Conservation (phyloP, 305 asterid species). For the Lippia alba region DNA sequence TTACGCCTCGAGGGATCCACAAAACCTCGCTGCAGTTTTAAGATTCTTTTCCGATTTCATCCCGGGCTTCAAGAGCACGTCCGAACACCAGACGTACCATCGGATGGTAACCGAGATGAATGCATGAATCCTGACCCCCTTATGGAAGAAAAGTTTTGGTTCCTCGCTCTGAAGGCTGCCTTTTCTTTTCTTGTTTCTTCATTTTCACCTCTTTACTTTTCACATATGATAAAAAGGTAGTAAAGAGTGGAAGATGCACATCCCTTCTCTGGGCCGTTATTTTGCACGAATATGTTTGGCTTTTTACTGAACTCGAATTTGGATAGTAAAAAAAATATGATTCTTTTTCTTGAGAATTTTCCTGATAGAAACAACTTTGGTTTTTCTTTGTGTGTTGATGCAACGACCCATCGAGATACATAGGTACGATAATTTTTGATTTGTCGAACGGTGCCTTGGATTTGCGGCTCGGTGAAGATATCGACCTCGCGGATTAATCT, state of each 20-base stretch:
- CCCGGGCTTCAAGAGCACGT: constrained; percentile 77
- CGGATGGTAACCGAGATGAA: constrained; percentile 64
- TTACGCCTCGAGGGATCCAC: constrained; percentile 74
- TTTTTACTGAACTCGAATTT: constrained; percentile 11
- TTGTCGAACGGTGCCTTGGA: no score
- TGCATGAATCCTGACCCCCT: constrained; percentile 36
- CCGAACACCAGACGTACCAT: constrained; percentile 64
- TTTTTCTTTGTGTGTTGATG: no score
- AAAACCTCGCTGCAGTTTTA: constrained; percentile 81
- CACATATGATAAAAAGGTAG: constrained; percentile 7
- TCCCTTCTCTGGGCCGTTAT: constrained; percentile 15
- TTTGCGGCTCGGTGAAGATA: no score
- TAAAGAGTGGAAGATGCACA: constrained; percentile 9
- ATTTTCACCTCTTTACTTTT: constrained; percentile 25
- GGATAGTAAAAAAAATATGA: no score
- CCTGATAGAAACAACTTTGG: no score
- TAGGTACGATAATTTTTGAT: no score
- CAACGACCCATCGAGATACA: no score
- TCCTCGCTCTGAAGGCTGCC: constrained; percentile 14
- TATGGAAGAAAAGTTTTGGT: constrained; percentile 18
- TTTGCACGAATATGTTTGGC: background rate
- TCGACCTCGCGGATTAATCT: no score
- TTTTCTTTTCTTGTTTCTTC: constrained; percentile 25
- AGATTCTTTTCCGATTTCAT: constrained; percentile 88
- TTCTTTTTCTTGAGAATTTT: no score